phyloP scores from a whole-genome alignment of 2,329 filamentous ascomycete genomes.

The Hypoxylon sp. region DNA sequence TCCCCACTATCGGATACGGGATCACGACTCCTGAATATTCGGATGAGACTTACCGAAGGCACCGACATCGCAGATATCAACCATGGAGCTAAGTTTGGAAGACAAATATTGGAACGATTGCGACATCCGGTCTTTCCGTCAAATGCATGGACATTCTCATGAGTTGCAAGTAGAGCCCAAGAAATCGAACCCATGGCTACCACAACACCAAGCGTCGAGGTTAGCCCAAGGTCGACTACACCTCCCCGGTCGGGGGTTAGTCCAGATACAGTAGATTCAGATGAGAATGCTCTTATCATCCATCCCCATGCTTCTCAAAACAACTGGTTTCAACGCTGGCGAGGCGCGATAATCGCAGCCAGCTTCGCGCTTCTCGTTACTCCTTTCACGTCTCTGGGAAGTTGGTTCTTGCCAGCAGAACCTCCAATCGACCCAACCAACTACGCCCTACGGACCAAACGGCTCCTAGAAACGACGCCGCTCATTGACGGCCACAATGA shows the following conservation, averaged over 20 bases:
- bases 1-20: constrained; percentile 14
- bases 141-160: neutral
- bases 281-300: constrained; percentile 27
- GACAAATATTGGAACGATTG: neutral
- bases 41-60: constrained; percentile 10
- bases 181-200: constrained; percentile 1
- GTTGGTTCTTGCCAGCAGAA: constrained; percentile 30
- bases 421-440: constrained; percentile 42
- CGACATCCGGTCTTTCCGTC: neutral
- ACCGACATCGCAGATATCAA: constrained; percentile 35
- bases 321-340: constrained; percentile 31
- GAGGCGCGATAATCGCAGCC: constrained; percentile 27
- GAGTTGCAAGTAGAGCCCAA: neutral
- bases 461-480: constrained; percentile 42
- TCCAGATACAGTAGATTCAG: neutral
- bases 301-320: constrained; percentile 27
- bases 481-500: constrained; percentile 48
- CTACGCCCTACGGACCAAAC: constrained; percentile 42
- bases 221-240: neutral
- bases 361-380: constrained; percentile 31
- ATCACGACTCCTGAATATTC: constrained; percentile 8
- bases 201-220: constrained; percentile 16
- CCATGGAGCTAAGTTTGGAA: neutral
- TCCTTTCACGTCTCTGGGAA: constrained; percentile 37
- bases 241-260: constrained; percentile 5